Evolutionary conservation across 176 grass and related monocot species (phyloP), one percentile per base, ranked within the genome.

Genomic region (Guadua angustifolia): DNA sequence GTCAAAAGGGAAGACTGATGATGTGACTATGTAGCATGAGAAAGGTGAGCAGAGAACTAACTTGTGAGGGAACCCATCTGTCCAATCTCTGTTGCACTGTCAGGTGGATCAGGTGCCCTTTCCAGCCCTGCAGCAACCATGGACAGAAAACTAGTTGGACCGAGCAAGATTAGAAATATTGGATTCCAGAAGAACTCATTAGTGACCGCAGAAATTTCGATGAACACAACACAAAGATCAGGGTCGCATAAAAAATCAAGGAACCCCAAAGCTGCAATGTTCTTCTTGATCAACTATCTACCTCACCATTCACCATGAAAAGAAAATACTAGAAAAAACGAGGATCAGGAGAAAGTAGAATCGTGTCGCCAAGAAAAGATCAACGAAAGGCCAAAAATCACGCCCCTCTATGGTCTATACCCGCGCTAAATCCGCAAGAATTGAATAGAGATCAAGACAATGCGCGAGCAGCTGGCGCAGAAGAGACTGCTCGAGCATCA

Each of bases 51-150:
- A 52, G 25, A 39, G 50, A 15, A 75, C 85, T 60, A 75, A 88
- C 94, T 68, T 72, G 59, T 53, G 56, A 86, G 79, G 82, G 80
- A 59, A 69, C 32, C 65, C 92, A 94, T 94, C 29, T 15, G 69
- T 26, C 8, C 55, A 80, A 52, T 81, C 71, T 36, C 45, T 19
- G 7, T 6, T 33, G 29, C 16, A 61, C 40, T 57, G 50, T 42
- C 2, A 9, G 11, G 1, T 80, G 49, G 32, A n/a, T 69, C 15
- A 42, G 10, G 7, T 51, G 35, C 5, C 22, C 13, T 70, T 81
- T 81, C 9, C 24, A 69, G 44, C 35, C 47, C 70, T 75, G 12
- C 70, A 61, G 5, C 42, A 70, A 61, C 43, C 64, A 82, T 32
- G 43, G 50, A 63, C 18, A 78, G 1, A 43, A 52, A 22, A 35